Conservation (phyloP, 2,329 filamentous ascomycete genomes). For the Ceratocystis albifundus region DNA sequence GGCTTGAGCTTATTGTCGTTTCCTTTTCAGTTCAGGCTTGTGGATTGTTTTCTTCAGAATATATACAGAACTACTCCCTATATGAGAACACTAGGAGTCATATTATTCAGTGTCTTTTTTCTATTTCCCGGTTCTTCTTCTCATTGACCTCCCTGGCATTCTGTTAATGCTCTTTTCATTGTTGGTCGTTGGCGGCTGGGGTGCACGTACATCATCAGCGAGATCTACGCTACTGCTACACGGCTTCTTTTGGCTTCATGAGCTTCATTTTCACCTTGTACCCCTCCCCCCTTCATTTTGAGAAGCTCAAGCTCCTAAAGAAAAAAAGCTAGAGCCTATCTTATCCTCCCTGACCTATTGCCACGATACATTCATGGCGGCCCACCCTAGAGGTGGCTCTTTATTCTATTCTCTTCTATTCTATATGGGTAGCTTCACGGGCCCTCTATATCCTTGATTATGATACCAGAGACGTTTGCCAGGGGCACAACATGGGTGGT, state of each 20-base stretch:
- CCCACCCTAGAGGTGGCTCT: neutral
- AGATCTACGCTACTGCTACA: constrained; percentile 2
- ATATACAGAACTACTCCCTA: neutral
- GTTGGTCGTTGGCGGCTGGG: neutral
- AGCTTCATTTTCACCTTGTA: constrained; percentile 1
- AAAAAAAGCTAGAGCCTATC: constrained; percentile 6
- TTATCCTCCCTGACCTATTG: neutral
- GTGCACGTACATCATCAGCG: constrained; percentile 9
- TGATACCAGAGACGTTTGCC: neutral
- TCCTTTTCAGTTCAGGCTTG: neutral
- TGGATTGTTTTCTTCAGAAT: constrained; percentile 4
- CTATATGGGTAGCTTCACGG: neutral
- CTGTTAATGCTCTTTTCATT: neutral
- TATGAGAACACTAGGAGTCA: neutral
- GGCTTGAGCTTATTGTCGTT: constrained; percentile 5
- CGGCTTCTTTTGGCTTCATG: neutral
- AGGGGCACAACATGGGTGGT: neutral
- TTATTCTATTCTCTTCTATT: constrained; percentile 6
- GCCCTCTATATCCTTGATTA: neutral
- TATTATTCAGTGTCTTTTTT: constrained; percentile 7
- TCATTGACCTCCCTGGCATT: neutral
- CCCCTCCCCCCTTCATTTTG: neutral
- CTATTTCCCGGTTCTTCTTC: constrained; percentile 9
- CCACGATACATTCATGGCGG: neutral
- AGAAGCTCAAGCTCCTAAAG: constrained; percentile 5